Evolutionary conservation across 768 basidiomycete genomes (phyloP).

Genomic region (Mycena sanguinolenta): DNA sequence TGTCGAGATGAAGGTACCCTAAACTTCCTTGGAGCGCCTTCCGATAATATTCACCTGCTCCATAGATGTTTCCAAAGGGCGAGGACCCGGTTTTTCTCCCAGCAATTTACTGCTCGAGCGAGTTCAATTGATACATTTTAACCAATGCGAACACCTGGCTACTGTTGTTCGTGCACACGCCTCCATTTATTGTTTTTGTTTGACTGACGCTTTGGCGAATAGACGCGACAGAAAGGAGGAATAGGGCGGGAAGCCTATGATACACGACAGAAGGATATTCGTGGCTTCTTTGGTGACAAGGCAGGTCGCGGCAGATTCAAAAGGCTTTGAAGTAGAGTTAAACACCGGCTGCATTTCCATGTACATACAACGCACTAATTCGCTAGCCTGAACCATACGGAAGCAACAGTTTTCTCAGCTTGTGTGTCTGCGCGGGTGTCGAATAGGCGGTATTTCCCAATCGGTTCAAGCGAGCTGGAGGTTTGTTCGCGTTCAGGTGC

Average conservation of each 20-base stretch:
- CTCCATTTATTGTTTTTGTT: neutral
- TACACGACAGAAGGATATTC: conserved; percentile 80
- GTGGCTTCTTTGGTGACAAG: conserved; percentile 74
- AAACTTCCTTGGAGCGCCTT: neutral
- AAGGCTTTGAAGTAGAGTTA: conserved; percentile 4
- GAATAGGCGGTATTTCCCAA: conserved; percentile 78
- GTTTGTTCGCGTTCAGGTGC: conserved; percentile 80
- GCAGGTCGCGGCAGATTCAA: conserved; percentile 10
- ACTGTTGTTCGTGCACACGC: conserved; percentile 62
- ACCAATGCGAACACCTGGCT: conserved; percentile 67
- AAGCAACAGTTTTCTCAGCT: conserved; percentile 74
- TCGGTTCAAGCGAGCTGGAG: conserved; percentile 73
- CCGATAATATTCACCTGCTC: neutral
- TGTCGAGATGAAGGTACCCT: conserved; percentile 59
- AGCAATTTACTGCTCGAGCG: conserved; percentile 49
- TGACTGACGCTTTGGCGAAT: conserved; percentile 23
- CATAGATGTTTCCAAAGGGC: conserved; percentile 23
- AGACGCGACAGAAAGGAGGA: conserved; percentile 77
- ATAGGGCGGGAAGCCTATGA: conserved; percentile 81
- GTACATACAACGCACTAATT: neutral
- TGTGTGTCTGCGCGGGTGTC: conserved; percentile 71
- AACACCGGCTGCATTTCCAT: neutral
- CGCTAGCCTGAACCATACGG: conserved; percentile 68
- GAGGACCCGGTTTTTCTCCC: conserved; percentile 37
- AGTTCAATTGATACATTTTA: conserved; percentile 65